Evolutionary conservation across 2,329 filamentous ascomycete species (phyloP).

Genomic region (Dothistroma pini): DNA sequence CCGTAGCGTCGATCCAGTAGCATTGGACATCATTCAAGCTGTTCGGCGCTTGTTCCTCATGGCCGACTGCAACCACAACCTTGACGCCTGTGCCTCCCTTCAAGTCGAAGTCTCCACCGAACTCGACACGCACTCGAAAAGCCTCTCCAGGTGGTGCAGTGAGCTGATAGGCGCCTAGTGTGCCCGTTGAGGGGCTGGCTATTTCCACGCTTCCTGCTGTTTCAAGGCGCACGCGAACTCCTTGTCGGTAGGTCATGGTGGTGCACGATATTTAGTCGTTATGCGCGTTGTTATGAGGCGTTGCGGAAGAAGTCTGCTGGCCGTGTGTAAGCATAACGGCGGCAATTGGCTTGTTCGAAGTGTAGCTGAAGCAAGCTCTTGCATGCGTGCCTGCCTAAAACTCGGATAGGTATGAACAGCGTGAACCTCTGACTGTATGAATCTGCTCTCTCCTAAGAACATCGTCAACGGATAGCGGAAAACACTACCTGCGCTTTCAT

Average conservation of each 20-base stretch:
- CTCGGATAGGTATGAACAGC: not conserved
- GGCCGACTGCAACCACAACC: not conserved
- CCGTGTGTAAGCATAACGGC: too few relatives aligned
- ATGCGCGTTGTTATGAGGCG: not conserved
- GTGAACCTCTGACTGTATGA: not conserved
- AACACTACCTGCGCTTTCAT: not conserved
- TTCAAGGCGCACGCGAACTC: too few relatives aligned
- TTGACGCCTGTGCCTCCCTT: not conserved
- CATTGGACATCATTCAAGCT: not conserved
- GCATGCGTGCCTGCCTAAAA: not conserved
- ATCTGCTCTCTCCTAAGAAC: not conserved
- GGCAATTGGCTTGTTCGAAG: not conserved
- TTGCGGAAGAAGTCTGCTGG: too few relatives aligned
- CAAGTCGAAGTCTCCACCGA: not conserved
- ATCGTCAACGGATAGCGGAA: not conserved
- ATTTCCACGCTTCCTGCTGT: too few relatives aligned
- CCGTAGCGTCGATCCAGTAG: not conserved
- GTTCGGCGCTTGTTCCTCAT: not conserved
- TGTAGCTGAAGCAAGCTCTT: not conserved
- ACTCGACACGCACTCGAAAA: not conserved
- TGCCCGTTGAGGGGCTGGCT: too few relatives aligned
- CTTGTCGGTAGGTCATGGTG: too few relatives aligned
- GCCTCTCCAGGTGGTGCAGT: not conserved
- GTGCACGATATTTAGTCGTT: not conserved
- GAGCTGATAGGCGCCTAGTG: not conserved